Evolutionary conservation across 2,329 filamentous ascomycete genomes (phyloP), one percentile per base, ranked within the genome.

Genomic region (Pseudomassariella vexata): DNA sequence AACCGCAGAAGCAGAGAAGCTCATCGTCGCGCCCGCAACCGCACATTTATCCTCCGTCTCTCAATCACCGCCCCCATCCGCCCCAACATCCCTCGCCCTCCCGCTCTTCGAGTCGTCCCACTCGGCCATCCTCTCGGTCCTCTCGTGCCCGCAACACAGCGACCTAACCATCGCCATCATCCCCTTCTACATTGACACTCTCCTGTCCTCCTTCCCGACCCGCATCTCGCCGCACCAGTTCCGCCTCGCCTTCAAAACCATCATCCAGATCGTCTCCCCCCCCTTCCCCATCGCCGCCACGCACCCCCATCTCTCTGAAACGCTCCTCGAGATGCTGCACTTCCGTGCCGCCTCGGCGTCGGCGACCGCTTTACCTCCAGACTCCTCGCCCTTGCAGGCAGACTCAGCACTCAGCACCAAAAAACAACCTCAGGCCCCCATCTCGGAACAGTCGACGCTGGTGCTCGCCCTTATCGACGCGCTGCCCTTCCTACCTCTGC

Each of bases 31-130:
- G 20, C 81, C 85, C 2, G 83, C 87, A 6, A 73, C 77, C 5
- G 73, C 82, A 1, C 92, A 94, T 51, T 74, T 95, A 3, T 61
- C 65, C 0, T 59, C 50, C 2, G 38, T 45, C 3, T 49, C 46
- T 2, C 50, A 48, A 46, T 44, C 52, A 18, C 30, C 37, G 12
- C 39, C 44, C 10, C 39, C 42, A 5, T 34, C 39, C 0, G 53
- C 60, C 2, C 58, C 64, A 30, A 62, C 68, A 4, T 57, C 63
- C 5, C 63, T 63, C 1, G 67, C 69, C 46, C 53, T 68, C 14
- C 65, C 73, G 33, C 59, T 94, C n/a, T 94, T 94, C 47, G 89
- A 95, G 57, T 79, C 89, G 1, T 86, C 88, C 0, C 89, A 95
- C 59, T 85, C 82, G 42, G 76, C 89, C 24, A 75, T 86, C 43